Conservation (phyloP, 2,329 filamentous ascomycete species). For the Cladosporium colombiae region DNA sequence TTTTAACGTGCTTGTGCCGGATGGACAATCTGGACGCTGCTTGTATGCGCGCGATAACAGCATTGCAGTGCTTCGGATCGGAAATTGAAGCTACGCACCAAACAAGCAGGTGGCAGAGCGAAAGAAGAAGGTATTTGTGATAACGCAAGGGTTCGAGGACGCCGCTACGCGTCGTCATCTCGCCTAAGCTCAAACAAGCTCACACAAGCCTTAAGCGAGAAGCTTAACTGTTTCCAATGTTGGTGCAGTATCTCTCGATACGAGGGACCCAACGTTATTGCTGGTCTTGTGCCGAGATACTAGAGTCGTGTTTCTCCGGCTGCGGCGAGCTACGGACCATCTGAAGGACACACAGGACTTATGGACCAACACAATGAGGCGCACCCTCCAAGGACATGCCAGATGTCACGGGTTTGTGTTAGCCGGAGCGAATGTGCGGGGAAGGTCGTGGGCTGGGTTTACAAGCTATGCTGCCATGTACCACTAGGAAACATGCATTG, state of each 20-base stretch:
- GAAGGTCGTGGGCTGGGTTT: neutral
- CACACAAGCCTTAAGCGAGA: slow-evolving; percentile 2
- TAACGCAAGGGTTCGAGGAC: neutral
- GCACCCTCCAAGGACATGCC: neutral
- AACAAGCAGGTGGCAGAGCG: neutral
- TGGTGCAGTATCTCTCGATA: neutral
- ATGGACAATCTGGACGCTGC: neutral
- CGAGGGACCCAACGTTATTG: neutral
- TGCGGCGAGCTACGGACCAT: neutral
- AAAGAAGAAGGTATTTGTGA: slow-evolving; percentile 4
- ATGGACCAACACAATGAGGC: neutral
- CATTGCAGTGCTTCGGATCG: neutral
- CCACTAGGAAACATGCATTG: too few species aligned
- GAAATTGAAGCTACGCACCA: neutral
- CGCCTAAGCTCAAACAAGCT: slow-evolving; percentile 2
- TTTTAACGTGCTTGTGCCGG: neutral
- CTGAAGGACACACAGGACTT: neutral
- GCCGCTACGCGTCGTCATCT: neutral
- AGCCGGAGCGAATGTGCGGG: neutral
- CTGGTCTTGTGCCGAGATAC: neutral
- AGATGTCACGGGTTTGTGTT: neutral
- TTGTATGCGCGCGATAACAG: neutral
- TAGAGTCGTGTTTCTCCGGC: neutral
- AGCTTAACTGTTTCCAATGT: neutral
- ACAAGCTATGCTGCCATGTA: too few species aligned